Evolutionary conservation across 805 yeast species (phyloP), one percentile per base, ranked within the genome.

Genomic region (Candida ulmi): DNA sequence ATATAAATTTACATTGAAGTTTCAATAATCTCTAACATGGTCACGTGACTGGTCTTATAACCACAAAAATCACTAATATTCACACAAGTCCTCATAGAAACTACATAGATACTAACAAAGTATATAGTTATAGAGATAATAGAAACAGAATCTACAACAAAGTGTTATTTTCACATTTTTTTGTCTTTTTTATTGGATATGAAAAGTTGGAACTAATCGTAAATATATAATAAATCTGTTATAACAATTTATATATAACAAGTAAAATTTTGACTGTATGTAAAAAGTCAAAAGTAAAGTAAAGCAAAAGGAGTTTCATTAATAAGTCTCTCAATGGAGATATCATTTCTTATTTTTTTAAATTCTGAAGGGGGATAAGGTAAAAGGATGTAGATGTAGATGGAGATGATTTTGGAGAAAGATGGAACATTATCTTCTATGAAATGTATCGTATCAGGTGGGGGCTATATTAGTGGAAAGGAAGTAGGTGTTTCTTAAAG

Each of bases 151-250:
- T n/a, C n/a, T n/a, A n/a, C n/a, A n/a, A n/a, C n/a, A n/a, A n/a
- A n/a, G n/a, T n/a, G n/a, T n/a, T n/a, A 25, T 33, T 33, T 33
- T 33, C 36, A 33, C 36, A 33, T 24, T 33, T 33, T 33, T 33
- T 33, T 23, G 18, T 11, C 13, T 25, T 33, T 33, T 33, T 33
- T 33, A 15, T 16, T 24, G 28, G 28, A 33, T 33, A 25, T 33
- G 36, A 33, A 33, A 33, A 33, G 23, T 16, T 33, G 24, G 43
- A 43, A 49, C 49, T 47, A 45, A 37, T 38, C 43, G 47, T 45
- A 47, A 49, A 45, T 47, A 45, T 42, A 47, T 47, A 45, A 45
- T 49, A 49, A 45, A 43, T 47, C 41, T 23, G 11, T 8, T 11
- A 11, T 26, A 26, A 11, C 11, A 11, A 5, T 26, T 26, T 26